Conservation (phyloP, 2,329 filamentous ascomycete genomes). For the Trichoderma sp. region DNA sequence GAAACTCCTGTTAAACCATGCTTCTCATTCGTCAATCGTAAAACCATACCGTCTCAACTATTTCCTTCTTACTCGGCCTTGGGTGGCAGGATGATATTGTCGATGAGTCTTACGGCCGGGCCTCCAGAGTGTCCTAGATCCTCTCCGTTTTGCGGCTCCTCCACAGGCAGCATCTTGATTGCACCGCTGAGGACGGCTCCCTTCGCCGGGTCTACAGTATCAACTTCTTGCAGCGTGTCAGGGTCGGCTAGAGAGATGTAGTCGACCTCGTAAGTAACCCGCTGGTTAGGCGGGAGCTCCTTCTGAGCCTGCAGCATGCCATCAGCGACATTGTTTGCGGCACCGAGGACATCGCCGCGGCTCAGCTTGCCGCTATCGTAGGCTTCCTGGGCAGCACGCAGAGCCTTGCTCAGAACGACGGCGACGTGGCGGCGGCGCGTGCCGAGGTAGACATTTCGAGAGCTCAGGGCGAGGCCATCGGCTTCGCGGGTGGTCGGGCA, state of each 20-base stretch:
- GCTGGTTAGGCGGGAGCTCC: constrained; percentile 56
- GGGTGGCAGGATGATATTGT: constrained; percentile 74
- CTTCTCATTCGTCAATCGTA: constrained; percentile 5
- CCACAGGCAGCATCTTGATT: constrained; percentile 83
- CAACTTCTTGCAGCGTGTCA: constrained; percentile 76
- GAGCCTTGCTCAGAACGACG: constrained; percentile 68
- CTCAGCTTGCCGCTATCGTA: constrained; percentile 58
- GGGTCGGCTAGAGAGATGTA: constrained; percentile 92
- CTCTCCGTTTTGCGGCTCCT: constrained; percentile 69
- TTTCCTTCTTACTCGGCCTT: constrained; percentile 37
- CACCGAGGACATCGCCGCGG: constrained; percentile 69
- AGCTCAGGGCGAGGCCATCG: constrained; percentile 88
- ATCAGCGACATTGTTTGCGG: constrained; percentile 63
- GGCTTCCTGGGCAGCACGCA: constrained; percentile 68
- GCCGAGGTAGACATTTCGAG: constrained; percentile 90
- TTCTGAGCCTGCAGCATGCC: constrained; percentile 62
- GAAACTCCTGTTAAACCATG: not conserved
- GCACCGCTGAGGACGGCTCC: constrained; percentile 90
- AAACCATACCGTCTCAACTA: not conserved
- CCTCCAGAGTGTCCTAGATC: constrained; percentile 72
- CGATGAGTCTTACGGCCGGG: constrained; percentile 82
- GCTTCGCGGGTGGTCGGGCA: constrained; percentile 72
- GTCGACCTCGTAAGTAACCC: constrained; percentile 79
- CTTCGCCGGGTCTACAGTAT: constrained; percentile 64
- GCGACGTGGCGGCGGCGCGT: constrained; percentile 69